Evolutionary conservation across 306 rosid genomes (phyloP).

Genomic region (Cercis canadensis): DNA sequence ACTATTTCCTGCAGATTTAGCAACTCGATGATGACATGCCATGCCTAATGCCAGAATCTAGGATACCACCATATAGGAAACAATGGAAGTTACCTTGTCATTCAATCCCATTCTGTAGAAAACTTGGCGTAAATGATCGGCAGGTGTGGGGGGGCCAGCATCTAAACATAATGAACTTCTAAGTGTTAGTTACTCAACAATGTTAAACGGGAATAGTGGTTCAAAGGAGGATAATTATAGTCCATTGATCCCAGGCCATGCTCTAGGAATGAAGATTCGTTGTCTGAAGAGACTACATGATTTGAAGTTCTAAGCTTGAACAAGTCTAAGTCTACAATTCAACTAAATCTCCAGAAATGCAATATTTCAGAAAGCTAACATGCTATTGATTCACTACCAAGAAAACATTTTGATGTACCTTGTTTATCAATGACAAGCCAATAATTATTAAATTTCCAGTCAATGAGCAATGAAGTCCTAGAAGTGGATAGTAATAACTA

Average conservation of each 20-base stretch:
- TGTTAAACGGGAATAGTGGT: conserved; percentile 8
- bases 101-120: conserved; percentile 92
- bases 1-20: conserved; percentile 83
- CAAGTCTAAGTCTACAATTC: too few relatives aligned
- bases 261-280: conserved; percentile 2
- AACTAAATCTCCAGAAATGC: too few relatives aligned
- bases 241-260: not conserved
- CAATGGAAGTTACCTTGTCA: conserved; percentile 69
- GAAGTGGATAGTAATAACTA: too few relatives aligned
- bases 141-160: conserved; percentile 98
- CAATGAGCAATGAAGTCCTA: too few relatives aligned
- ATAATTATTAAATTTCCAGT: too few relatives aligned
- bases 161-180: conserved; percentile 52
- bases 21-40: conserved; percentile 37
- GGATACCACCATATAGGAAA: conserved; percentile 9
- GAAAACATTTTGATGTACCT: too few relatives aligned
- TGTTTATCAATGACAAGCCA: too few relatives aligned
- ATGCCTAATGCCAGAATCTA: conserved; percentile 18
- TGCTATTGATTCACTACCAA: too few relatives aligned
- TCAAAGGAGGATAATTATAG: conserved; percentile 3
- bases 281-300: conserved; percentile 12
- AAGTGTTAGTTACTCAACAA: conserved; percentile 9
- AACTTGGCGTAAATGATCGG: conserved; percentile 89
- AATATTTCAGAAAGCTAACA: too few relatives aligned
- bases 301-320: too few relatives aligned